A percentile compares a stretch with the other conserved stretches of the same genome.
These are phyloP conservation scores for Hypseocharis bilobata DNA, from an alignment of 441 rosid species.

Conservation along the genomic window DNA sequence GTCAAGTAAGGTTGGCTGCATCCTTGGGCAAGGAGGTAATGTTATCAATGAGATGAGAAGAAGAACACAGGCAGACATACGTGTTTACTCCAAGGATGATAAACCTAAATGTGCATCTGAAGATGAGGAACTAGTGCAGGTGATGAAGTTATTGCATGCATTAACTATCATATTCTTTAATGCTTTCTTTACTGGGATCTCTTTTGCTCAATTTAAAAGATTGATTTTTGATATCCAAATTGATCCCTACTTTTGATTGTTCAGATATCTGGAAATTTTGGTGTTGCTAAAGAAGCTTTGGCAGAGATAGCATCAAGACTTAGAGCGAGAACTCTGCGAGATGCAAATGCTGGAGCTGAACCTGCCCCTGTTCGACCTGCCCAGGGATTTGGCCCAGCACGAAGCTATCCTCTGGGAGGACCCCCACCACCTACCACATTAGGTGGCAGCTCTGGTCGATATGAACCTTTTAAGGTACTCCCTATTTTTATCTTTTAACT, in stretches of 20 bases:
- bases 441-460: constrained; percentile 33
- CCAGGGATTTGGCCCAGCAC: constrained; percentile 29
- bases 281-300: constrained; percentile 51
- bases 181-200: neutral
- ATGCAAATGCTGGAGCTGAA: constrained; percentile 35
- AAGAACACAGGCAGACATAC: constrained; percentile 48
- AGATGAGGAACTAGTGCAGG: constrained; percentile 65
- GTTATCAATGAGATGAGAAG: constrained; percentile 59
- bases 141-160: constrained; percentile 18
- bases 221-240: constrained; percentile 15
- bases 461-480: constrained; percentile 35
- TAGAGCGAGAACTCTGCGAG: constrained; percentile 45
- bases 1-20: constrained; percentile 50
- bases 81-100: constrained; percentile 48
- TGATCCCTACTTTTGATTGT: constrained; percentile 18
- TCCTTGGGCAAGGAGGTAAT: constrained; percentile 58
- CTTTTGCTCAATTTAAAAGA: constrained; percentile 1
- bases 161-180: neutral
- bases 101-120: constrained; percentile 45
- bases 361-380: constrained; percentile 30
- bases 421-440: constrained; percentile 24
- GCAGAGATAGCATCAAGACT: constrained; percentile 49
- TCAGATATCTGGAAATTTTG: constrained; percentile 48
- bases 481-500: neutral
- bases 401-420: constrained; percentile 32